Conservation (phyloP, 306 rosid genomes). For the Ormosia emarginata region DNA sequence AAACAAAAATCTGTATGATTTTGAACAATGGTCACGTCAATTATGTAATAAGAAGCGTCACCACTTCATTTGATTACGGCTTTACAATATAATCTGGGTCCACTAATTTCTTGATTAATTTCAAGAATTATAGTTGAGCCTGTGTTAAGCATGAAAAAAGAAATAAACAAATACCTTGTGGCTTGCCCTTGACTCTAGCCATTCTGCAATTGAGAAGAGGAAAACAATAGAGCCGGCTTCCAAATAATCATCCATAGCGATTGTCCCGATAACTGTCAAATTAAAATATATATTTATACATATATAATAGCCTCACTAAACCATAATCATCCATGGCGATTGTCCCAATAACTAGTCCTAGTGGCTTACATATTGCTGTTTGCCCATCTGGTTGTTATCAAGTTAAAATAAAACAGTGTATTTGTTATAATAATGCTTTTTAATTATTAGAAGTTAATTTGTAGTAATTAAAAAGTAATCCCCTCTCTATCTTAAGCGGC, state of each 20-base stretch:
- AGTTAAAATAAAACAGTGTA: neutral
- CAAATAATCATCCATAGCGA: slow-evolving; percentile 64
- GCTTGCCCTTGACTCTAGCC: slow-evolving; percentile 88
- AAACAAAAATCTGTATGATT: neutral
- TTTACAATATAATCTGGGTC: neutral
- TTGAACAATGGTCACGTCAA: neutral
- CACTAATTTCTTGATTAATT: neutral
- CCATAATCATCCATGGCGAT: slow-evolving; percentile 60
- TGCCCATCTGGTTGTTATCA: neutral
- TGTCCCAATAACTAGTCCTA: slow-evolving; percentile 66
- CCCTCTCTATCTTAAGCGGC: neutral
- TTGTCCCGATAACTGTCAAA: slow-evolving; percentile 67
- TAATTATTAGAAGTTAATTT: neutral
- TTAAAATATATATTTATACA: no score
- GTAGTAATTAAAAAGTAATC: neutral
- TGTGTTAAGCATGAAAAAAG: neutral
- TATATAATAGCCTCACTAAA: no score
- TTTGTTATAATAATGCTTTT: neutral
- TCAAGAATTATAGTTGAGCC: neutral
- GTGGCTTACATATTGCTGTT: neutral
- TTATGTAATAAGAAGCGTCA: neutral
- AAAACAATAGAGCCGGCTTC: slow-evolving; percentile 95
- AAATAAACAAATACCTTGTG: slow-evolving; percentile 51
- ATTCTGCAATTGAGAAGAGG: slow-evolving; percentile 83
- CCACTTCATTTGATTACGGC: neutral